phyloP scores from a whole-genome alignment of 2,329 filamentous ascomycete species.

The Diaporthe vexans region DNA sequence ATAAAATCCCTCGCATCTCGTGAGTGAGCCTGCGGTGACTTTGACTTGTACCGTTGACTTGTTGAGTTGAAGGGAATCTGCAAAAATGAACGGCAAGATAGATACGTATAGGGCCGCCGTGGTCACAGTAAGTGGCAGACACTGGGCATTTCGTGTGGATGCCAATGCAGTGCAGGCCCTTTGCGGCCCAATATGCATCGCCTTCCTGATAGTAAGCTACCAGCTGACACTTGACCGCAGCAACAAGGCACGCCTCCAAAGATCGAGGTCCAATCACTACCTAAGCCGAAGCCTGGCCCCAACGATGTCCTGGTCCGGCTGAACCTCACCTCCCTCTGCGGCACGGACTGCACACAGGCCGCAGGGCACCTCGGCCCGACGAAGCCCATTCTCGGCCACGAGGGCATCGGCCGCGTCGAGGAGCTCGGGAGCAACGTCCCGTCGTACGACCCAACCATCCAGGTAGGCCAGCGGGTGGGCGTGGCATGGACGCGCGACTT shows the following conservation, averaged over 20 bases:
- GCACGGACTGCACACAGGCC: slow-evolving; percentile 56
- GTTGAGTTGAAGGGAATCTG: background rate
- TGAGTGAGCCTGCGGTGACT: too few species aligned
- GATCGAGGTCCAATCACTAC: slow-evolving; percentile 45
- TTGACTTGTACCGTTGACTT: background rate
- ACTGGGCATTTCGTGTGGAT: background rate
- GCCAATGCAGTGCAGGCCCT: background rate
- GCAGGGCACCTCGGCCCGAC: slow-evolving; percentile 54
- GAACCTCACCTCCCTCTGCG: slow-evolving; percentile 54
- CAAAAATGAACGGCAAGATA: slow-evolving; percentile 29
- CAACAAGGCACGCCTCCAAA: slow-evolving; percentile 25
- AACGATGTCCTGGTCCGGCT: slow-evolving; percentile 54
- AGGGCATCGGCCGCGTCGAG: slow-evolving; percentile 58
- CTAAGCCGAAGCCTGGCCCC: slow-evolving; percentile 48
- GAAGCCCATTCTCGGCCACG: slow-evolving; percentile 56
- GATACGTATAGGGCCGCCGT: slow-evolving; percentile 41
- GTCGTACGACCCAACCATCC: slow-evolving; percentile 44
- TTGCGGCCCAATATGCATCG: background rate
- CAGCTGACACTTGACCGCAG: slow-evolving; percentile 7
- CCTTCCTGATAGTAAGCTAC: background rate
- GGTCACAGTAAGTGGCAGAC: slow-evolving; percentile 31
- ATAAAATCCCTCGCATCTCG: slow-evolving; percentile 23
- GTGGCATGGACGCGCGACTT: slow-evolving; percentile 56
- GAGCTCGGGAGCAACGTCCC: slow-evolving; percentile 53
- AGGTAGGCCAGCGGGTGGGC: slow-evolving; percentile 54